Conservation (phyloP, 805 yeast genomes). For the Jamesozyma piceae region DNA sequence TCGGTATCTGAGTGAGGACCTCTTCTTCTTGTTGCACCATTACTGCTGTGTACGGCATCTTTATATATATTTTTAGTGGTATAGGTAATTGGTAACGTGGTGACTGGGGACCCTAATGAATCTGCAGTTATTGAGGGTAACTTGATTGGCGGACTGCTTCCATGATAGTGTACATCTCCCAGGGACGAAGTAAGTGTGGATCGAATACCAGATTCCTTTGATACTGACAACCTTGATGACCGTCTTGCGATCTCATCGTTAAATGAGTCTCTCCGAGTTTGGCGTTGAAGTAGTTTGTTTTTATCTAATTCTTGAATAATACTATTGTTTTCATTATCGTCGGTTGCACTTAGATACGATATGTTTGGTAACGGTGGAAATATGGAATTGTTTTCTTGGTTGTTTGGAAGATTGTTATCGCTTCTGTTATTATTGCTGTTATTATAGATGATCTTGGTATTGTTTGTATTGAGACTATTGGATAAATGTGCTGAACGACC, state of each 20-base stretch:
- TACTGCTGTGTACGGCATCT: background rate
- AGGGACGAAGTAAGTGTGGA: constrained; percentile 15
- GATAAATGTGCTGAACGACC: background rate
- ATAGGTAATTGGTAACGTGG: background rate
- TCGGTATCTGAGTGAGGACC: constrained; percentile 63
- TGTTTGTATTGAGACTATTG: background rate
- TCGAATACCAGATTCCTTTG: constrained; percentile 28
- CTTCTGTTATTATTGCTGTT: background rate
- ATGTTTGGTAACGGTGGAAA: constrained; percentile 6
- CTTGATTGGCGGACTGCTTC: background rate
- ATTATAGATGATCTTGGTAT: constrained; percentile 17
- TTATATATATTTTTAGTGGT: background rate
- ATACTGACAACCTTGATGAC: constrained; percentile 29
- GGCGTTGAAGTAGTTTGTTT: background rate
- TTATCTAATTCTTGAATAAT: no score
- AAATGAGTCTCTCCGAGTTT: background rate
- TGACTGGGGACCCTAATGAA: background rate
- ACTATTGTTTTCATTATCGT: constrained; percentile 3
- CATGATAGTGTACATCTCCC: background rate
- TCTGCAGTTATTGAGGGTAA: background rate
- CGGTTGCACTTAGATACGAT: constrained; percentile 2
- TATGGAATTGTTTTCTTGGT: background rate
- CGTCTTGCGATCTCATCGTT: constrained; percentile 24
- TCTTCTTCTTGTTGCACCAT: background rate
- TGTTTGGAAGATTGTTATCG: background rate